A percentile compares a stretch with the other conserved stretches of the same genome.
phyloP scores from a whole-genome alignment of 176 grass and related monocot genomes.

The Puccinellia tenuiflora region DNA sequence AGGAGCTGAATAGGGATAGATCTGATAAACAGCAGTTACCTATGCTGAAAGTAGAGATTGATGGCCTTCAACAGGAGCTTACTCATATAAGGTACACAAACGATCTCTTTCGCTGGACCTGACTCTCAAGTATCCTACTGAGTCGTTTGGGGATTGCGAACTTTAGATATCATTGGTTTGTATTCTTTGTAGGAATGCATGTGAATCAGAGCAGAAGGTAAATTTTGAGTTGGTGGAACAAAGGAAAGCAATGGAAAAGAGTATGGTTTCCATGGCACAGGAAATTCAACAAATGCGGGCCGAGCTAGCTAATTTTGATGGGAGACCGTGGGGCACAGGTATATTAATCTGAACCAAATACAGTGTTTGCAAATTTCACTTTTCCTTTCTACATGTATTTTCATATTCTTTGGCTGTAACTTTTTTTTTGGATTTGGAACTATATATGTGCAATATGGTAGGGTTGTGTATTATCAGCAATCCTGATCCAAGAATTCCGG shows the following conservation, averaged over 20 bases:
- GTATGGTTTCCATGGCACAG: conserved; percentile 57
- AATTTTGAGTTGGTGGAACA: conserved; percentile 74
- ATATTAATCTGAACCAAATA: neutral
- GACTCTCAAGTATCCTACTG: neutral
- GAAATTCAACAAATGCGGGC: conserved; percentile 58
- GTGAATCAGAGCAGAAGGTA: conserved; percentile 48
- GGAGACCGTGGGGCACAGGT: conserved; percentile 44
- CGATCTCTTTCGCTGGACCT: conserved; percentile 18
- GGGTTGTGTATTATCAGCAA: neutral
- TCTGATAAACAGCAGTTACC: conserved; percentile 49
- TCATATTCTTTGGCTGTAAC: neutral
- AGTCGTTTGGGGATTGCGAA: neutral
- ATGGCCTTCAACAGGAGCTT: conserved; percentile 52
- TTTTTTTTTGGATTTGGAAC: neutral
- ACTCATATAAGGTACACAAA: conserved; percentile 37
- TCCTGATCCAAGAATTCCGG: neutral
- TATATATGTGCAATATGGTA: neutral
- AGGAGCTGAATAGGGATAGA: conserved; percentile 44
- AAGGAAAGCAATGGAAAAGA: conserved; percentile 73
- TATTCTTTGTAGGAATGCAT: conserved; percentile 37
- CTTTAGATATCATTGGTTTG: conserved; percentile 16
- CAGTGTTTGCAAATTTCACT: neutral
- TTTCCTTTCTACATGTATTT: neutral
- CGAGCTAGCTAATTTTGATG: conserved; percentile 48
- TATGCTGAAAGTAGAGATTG: conserved; percentile 42